Conservation (phyloP, 2,329 filamentous ascomycete genomes). For the Thielaviopsis ethacetica region DNA sequence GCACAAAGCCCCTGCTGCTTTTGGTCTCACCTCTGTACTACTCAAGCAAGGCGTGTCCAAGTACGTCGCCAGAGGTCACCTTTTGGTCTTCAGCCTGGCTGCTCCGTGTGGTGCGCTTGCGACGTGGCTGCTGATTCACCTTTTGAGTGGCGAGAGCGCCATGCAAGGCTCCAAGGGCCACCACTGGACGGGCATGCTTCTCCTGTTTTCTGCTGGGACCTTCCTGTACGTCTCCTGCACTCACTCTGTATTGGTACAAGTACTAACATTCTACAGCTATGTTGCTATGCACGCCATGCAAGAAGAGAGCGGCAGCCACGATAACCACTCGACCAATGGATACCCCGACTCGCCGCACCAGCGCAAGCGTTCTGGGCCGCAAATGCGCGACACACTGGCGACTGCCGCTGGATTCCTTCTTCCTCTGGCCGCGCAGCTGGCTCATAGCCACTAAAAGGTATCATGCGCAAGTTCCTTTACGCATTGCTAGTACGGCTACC, state of each 20-base stretch:
- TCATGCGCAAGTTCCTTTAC: not conserved
- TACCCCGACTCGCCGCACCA: conserved; percentile 34
- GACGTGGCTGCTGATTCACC: conserved; percentile 65
- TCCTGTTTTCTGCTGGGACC: conserved; percentile 91
- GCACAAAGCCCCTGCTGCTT: conserved; percentile 90
- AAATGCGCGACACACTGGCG: conserved; percentile 52
- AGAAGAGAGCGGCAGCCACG: conserved; percentile 42
- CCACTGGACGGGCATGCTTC: conserved; percentile 82
- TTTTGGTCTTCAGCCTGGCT: conserved; percentile 81
- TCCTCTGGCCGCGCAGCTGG: conserved; percentile 61
- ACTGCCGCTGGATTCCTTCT: conserved; percentile 64
- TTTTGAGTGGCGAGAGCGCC: conserved; percentile 51
- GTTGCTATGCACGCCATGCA: conserved; percentile 99
- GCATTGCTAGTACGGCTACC: not conserved
- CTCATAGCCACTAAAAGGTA: conserved; percentile 46
- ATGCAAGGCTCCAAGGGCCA: conserved; percentile 44
- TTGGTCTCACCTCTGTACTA: conserved; percentile 79
- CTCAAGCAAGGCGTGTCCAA: conserved; percentile 85
- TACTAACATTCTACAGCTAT: conserved; percentile 40
- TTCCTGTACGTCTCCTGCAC: conserved; percentile 53
- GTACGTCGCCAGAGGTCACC: conserved; percentile 64
- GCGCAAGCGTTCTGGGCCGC: conserved; percentile 36
- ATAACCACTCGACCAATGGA: conserved; percentile 39
- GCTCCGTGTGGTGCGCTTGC: conserved; percentile 71
- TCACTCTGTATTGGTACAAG: not conserved